Evolutionary conservation across 164 flowering plant species (phyloP).

Genomic region (Platanus orientalis): DNA sequence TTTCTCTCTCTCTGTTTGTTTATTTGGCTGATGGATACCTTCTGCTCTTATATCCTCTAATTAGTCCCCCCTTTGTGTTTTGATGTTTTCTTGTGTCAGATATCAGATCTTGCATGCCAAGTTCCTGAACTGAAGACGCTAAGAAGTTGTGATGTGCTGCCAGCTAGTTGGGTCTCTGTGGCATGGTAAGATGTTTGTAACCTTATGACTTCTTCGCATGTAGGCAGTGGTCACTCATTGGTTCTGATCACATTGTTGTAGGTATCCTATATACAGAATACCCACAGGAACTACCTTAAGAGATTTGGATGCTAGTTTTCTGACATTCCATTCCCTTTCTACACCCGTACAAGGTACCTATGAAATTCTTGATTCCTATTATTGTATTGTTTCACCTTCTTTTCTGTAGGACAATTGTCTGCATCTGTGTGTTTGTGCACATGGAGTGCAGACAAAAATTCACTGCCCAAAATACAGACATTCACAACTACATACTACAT

Average conservation of each 20-base stretch:
- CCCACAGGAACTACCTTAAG: constrained; percentile 67
- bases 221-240: neutral
- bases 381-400: too few relatives aligned
- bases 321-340: constrained; percentile 59
- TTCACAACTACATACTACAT: too few relatives aligned
- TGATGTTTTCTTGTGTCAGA: constrained; percentile 29
- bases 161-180: constrained; percentile 87
- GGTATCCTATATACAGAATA: constrained; percentile 75
- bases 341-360: constrained; percentile 37
- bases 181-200: constrained; percentile 57
- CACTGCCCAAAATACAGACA: too few relatives aligned
- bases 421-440: too few relatives aligned
- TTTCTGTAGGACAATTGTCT: too few relatives aligned
- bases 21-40: neutral
- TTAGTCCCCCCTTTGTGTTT: neutral
- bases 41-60: neutral
- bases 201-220: neutral
- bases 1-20: too few relatives aligned
- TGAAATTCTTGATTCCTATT: neutral
- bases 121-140: constrained; percentile 61
- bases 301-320: constrained; percentile 67
- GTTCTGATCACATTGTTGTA: constrained; percentile 15
- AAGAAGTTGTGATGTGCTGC: constrained; percentile 74
- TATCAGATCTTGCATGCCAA: constrained; percentile 51
- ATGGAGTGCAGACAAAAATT: too few relatives aligned